Evolutionary conservation across 2,329 filamentous ascomycete genomes (phyloP).

Genomic region (Escovopsis weberi): DNA sequence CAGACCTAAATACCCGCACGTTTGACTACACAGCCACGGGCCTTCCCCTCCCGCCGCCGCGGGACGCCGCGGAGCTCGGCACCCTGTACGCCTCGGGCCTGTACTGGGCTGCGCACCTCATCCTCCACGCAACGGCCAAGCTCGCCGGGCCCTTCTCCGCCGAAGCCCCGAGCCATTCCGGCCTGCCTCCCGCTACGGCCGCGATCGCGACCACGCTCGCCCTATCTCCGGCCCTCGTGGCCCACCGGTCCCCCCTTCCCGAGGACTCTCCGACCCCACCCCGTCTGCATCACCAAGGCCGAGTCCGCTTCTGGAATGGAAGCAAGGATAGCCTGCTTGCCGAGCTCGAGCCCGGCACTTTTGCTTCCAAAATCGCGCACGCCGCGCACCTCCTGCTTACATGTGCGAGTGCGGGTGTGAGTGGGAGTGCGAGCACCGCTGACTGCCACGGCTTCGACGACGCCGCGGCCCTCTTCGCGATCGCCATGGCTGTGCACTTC

Average conservation of each 20-base stretch:
- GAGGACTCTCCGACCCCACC: too few relatives aligned
- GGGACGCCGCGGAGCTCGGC: slow-evolving; percentile 6
- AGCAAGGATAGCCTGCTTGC: background rate
- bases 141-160: background rate
- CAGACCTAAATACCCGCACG: slow-evolving; percentile 2
- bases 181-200: background rate
- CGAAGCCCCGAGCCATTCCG: background rate
- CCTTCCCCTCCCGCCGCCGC: slow-evolving; percentile 4
- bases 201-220: background rate
- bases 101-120: slow-evolving; percentile 7
- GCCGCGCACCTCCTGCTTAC: slow-evolving; percentile 3
- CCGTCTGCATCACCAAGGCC: too few relatives aligned
- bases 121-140: slow-evolving; percentile 2
- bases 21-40: slow-evolving; percentile 5
- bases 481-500: slow-evolving; percentile 6
- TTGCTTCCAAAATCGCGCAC: slow-evolving; percentile 8
- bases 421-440: too few relatives aligned
- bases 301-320: too few relatives aligned
- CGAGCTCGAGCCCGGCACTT: slow-evolving; percentile 3
- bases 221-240: background rate
- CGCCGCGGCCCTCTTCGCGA: slow-evolving; percentile 5
- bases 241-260: too few relatives aligned
- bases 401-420: too few relatives aligned
- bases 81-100: slow-evolving; percentile 6
- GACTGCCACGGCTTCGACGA: slow-evolving; percentile 1